Conservation (phyloP, 2,329 filamentous ascomycete genomes). For the Claviceps arundinis region DNA sequence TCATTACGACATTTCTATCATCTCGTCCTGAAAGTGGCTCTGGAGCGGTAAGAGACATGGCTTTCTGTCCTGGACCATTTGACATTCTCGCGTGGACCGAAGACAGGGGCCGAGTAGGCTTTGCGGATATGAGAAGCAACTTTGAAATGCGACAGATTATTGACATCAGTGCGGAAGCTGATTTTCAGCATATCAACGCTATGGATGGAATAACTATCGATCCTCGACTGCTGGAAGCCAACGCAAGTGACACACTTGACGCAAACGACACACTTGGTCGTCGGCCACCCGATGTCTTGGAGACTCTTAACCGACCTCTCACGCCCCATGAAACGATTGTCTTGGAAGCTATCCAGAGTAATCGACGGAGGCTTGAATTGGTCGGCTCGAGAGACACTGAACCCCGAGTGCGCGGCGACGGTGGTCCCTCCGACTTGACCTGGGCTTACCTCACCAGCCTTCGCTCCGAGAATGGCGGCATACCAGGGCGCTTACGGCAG, state of each 20-base stretch:
- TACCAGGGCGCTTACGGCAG: slow-evolving; percentile 20
- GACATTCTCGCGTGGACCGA: slow-evolving; percentile 92
- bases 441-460: slow-evolving; percentile 10
- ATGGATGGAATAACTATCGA: slow-evolving; percentile 43
- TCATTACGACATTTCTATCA: slow-evolving; percentile 65
- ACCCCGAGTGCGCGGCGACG: slow-evolving; percentile 9
- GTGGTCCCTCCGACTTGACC: slow-evolving; percentile 8
- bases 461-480: slow-evolving; percentile 13
- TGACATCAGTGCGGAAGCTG: slow-evolving; percentile 44
- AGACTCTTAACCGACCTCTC: slow-evolving; percentile 36
- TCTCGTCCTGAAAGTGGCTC: slow-evolving; percentile 56
- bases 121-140: slow-evolving; percentile 58
- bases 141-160: slow-evolving; percentile 58
- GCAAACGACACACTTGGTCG: slow-evolving; percentile 1
- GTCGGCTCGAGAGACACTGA: slow-evolving; percentile 15
- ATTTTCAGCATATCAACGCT: slow-evolving; percentile 42
- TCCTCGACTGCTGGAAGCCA: slow-evolving; percentile 35
- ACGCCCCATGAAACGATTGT: slow-evolving; percentile 42
- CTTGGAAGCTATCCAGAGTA: slow-evolving; percentile 40
- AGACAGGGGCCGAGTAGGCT: slow-evolving; percentile 61
- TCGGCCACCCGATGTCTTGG: slow-evolving; percentile 19
- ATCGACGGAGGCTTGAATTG: slow-evolving; percentile 37
- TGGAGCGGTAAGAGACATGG: slow-evolving; percentile 81
- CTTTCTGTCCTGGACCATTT: slow-evolving; percentile 79
- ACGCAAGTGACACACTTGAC: slow-evolving; percentile 15